A percentile compares a stretch with the other conserved stretches of the same genome.
These are phyloP conservation scores for Glebionis coronaria DNA, from an alignment of 129 eudicot species.

Conservation along the genomic window DNA sequence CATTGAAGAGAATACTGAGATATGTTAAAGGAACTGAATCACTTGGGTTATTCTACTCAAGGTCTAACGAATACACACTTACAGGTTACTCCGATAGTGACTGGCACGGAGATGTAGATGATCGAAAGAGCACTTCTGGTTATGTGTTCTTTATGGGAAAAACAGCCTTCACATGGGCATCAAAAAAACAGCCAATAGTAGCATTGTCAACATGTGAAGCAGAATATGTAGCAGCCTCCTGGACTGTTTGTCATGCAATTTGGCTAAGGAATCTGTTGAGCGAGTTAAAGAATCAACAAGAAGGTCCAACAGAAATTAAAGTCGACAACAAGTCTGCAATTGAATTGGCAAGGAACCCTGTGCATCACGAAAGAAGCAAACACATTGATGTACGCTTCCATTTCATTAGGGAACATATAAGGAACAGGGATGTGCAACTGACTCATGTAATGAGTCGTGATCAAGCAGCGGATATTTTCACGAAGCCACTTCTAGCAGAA, in stretches of 20 bases:
- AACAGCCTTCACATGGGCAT: background rate
- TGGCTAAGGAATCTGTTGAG: background rate
- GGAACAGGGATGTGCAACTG: too few relatives aligned
- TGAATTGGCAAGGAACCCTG: too few relatives aligned
- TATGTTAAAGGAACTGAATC: background rate
- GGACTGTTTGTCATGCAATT: conserved; percentile 4
- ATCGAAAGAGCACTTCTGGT: too few relatives aligned
- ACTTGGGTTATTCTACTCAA: background rate
- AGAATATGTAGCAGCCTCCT: conserved; percentile 15
- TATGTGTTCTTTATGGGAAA: background rate
- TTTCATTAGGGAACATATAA: too few relatives aligned
- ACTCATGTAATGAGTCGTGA: too few relatives aligned
- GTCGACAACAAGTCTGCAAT: background rate
- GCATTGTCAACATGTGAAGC: background rate
- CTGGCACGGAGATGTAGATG: too few relatives aligned
- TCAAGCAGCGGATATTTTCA: too few relatives aligned
- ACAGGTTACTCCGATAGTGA: background rate
- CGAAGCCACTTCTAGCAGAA: too few relatives aligned
- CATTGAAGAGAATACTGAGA: background rate
- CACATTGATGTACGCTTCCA: too few relatives aligned
- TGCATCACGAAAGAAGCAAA: too few relatives aligned
- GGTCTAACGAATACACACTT: background rate
- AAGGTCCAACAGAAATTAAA: background rate
- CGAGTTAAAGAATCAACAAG: background rate
- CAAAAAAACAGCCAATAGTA: background rate